Percentiles rank a stretch among this genome's conserved stretches.
These are phyloP conservation scores for Anisodus acutangulus DNA, from an alignment of 257 asterid genomes.

Conservation along the genomic window DNA sequence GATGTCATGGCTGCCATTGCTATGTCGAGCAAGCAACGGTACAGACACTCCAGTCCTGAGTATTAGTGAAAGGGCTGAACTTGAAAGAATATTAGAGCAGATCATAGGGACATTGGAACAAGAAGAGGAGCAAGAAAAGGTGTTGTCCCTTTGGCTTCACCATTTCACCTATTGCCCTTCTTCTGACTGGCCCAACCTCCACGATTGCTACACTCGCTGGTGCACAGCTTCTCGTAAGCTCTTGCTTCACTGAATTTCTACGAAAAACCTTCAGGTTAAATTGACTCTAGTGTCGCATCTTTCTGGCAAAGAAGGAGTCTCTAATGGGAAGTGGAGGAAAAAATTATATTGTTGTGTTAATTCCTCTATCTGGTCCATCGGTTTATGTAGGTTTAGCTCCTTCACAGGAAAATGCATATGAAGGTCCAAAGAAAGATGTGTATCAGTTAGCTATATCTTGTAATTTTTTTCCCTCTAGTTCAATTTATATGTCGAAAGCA, in stretches of 20 bases:
- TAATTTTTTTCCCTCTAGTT: not conserved
- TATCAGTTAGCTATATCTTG: conserved; percentile 20
- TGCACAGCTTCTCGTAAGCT: conserved; percentile 61
- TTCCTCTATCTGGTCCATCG: not conserved
- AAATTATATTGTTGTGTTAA: not conserved
- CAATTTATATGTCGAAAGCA: not conserved
- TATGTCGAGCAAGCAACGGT: conserved; percentile 80
- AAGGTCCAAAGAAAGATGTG: not conserved
- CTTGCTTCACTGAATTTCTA: conserved; percentile 28
- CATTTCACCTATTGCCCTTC: conserved; percentile 78
- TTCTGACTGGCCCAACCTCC: conserved; percentile 96
- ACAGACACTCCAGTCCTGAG: conserved; percentile 73
- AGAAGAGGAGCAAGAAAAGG: conserved; percentile 82
- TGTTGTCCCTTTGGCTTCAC: conserved; percentile 87
- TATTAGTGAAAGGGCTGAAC: conserved; percentile 63
- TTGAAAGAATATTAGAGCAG: conserved; percentile 64
- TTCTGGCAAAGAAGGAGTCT: conserved; percentile 3
- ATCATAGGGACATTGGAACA: conserved; percentile 57
- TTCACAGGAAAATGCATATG: conserved; percentile 25
- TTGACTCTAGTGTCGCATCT: not conserved
- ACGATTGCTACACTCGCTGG: conserved; percentile 71
- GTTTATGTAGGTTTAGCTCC: conserved; percentile 2
- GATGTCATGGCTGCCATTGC: conserved; percentile 79
- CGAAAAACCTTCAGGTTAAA: not conserved
- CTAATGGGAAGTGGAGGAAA: not conserved